phyloP scores from a whole-genome alignment of 1,284 basidiomycete genomes.

The Leccinum solheimii region DNA sequence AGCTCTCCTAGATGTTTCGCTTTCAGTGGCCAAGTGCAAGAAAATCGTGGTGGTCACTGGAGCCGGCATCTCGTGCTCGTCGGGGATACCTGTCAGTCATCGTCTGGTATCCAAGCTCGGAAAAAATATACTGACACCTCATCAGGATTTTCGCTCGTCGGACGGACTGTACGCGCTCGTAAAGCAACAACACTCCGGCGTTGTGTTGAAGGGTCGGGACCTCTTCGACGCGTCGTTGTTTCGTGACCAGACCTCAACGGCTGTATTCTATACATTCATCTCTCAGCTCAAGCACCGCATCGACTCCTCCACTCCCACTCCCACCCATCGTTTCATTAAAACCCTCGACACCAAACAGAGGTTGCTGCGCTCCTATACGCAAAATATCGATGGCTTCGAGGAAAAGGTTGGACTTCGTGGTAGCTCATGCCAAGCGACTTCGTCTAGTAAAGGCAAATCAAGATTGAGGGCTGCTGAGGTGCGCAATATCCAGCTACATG shows the following conservation, averaged over 20 bases:
- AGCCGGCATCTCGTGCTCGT: constrained; percentile 91
- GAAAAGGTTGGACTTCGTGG: constrained; percentile 74
- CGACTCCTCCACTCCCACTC: constrained; percentile 76
- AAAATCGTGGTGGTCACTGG: constrained; percentile 87
- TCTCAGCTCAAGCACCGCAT: constrained; percentile 85
- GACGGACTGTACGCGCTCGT: constrained; percentile 89
- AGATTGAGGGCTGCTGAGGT: constrained; percentile 69
- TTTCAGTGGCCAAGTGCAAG: constrained; percentile 78
- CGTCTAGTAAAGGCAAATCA: constrained; percentile 58
- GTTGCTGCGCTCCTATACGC: constrained; percentile 88
- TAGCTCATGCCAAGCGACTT: constrained; percentile 55
- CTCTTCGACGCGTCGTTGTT: constrained; percentile 89
- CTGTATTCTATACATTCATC: constrained; percentile 94
- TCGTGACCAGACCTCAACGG: constrained; percentile 79
- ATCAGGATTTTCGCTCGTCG: constrained; percentile 85
- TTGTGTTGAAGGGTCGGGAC: constrained; percentile 84
- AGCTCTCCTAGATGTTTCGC: constrained; percentile 66
- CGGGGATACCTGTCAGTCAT: constrained; percentile 82
- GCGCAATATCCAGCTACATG: constrained; percentile 88
- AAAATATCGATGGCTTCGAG: constrained; percentile 95
- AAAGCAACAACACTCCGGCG: constrained; percentile 80
- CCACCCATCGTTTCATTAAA: constrained; percentile 88
- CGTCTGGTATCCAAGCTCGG: not conserved
- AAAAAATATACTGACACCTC: not conserved
- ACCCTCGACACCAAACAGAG: constrained; percentile 83